Evolutionary conservation across 139 green algal genomes (phyloP), one percentile per base, ranked within the genome.

Genomic region (Chara braunii): DNA sequence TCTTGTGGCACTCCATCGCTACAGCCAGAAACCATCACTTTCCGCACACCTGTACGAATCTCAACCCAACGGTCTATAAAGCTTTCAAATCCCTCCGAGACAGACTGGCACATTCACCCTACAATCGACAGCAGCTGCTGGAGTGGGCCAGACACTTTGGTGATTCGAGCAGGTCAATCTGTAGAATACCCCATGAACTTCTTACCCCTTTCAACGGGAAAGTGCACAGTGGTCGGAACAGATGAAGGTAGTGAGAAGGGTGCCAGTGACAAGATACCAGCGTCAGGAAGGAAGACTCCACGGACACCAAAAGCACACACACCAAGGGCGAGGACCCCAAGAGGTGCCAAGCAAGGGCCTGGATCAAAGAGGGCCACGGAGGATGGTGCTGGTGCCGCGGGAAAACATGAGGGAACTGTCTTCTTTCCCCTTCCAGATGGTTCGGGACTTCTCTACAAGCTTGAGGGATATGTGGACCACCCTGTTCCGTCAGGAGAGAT

Each of bases 401-500:
- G 78, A 12, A 18, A 26, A 18, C 84, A 90, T 55, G 77, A 85
- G 36, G 84, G 84, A 50, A 81, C 65, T 14, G 74, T 89, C 7
- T 91, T 92, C 75, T 89, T 94, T 72, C 83, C 85, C 42, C 82
- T 90, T 24, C 86, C 84, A 9, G 84, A 94, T 53, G 86, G 86
- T 51, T 83, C 73, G 3, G 85, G 76, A 0, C 68, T 87, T 55
- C 70, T 90, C 61, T 86, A 88, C 79, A 66, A 70, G 30, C 74
- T 88, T 24, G 11, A 55, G 33, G 83, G 83, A 11, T 40, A 75
- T 1, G 78, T 84, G 0, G 51, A 69, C 7, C 51, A 54, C n/a
- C 85, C 85, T 0, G 51, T 77, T 30, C 50, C 82, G 3, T 71
- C 74, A 43, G 85, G 68, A 48, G 75, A 29, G 11, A 29, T 89